Evolutionary conservation across 805 yeast genomes (phyloP), one percentile per base, ranked within the genome.

Genomic region (Yarrowia deformans): DNA sequence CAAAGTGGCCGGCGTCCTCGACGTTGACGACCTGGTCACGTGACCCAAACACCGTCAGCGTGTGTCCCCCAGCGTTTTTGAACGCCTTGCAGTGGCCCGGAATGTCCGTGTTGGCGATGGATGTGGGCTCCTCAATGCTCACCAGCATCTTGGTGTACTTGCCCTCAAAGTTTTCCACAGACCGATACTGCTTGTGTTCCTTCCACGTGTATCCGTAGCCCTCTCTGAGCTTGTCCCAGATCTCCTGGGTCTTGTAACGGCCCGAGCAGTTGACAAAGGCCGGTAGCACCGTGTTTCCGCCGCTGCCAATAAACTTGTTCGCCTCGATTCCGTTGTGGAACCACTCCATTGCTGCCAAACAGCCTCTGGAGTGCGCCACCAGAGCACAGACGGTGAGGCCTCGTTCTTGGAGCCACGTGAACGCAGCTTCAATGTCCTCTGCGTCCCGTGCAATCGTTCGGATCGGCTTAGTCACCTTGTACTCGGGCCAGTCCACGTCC

Each of bases 321-420:
- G 48, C 42, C 5, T 10, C 4, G 52, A 66, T 52, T 13, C 52
- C 61, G 3, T 80, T 72, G 42, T 85, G 70, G 3, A 89, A 88
- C 90, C 93, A 93, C 69, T 84, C 79, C 74, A 91, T 88, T 88
- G 88, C 86, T 6, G 93, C 88, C 35, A 90, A 84, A 4, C 86
- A 83, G 10, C 97, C 97, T 70, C 97, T 81, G 0, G 97, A 91
- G 77, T 93, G 98, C 3, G 87, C 89, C 39, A 90, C 84, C 5
- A 93, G 80, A 1, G 90, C 3, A 83, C 77, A 67, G 87, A 80
- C 58, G 79, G 77, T 58, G 42, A 64, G 48, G 46, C 67, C 9
- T 61, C 69, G 40, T 13, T 64, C 23, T 35, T 70, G 71, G 9
- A 74, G 42, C 50, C 70, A 61, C n/a, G 23, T 37, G 14, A 66